Evolutionary conservation across 495 filamentous ascomycete species (phyloP).

Genomic region (Aspergillus nidulans): DNA sequence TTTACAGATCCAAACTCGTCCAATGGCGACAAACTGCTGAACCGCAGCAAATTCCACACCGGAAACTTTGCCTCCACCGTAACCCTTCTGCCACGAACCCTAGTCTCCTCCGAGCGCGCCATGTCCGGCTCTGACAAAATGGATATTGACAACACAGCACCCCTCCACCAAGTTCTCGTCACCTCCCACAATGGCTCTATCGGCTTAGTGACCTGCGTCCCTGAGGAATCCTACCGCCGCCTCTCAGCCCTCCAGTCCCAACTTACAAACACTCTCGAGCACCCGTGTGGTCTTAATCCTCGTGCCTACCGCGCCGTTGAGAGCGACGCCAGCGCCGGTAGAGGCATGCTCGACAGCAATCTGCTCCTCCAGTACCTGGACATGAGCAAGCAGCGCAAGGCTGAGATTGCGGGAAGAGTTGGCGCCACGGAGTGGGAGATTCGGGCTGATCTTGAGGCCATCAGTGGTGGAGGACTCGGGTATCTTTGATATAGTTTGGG

Average conservation of each 20-base stretch:
- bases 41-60: conserved; percentile 80
- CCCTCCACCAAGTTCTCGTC: conserved; percentile 58
- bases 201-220: conserved; percentile 69
- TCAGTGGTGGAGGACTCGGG: conserved; percentile 56
- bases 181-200: conserved; percentile 70
- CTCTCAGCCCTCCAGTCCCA: conserved; percentile 78
- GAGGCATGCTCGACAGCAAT: conserved; percentile 60
- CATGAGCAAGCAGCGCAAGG: conserved; percentile 60
- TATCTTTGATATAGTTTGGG: conserved; percentile 30
- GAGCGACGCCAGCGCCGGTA: conserved; percentile 44
- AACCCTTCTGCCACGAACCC: conserved; percentile 67
- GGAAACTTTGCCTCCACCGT: conserved; percentile 71
- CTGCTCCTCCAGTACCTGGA: conserved; percentile 63
- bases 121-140: conserved; percentile 35
- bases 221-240: conserved; percentile 77
- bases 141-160: conserved; percentile 28
- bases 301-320: conserved; percentile 62
- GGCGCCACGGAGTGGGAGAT: conserved; percentile 54
- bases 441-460: conserved; percentile 55
- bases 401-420: conserved; percentile 65
- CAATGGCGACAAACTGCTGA: conserved; percentile 80
- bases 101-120: conserved; percentile 39
- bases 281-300: conserved; percentile 76
- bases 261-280: conserved; percentile 68
- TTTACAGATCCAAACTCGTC: conserved; percentile 83